Evolutionary conservation across 352 stramenopile genomes (phyloP).

Genomic region (Phytopythium delawarense): DNA sequence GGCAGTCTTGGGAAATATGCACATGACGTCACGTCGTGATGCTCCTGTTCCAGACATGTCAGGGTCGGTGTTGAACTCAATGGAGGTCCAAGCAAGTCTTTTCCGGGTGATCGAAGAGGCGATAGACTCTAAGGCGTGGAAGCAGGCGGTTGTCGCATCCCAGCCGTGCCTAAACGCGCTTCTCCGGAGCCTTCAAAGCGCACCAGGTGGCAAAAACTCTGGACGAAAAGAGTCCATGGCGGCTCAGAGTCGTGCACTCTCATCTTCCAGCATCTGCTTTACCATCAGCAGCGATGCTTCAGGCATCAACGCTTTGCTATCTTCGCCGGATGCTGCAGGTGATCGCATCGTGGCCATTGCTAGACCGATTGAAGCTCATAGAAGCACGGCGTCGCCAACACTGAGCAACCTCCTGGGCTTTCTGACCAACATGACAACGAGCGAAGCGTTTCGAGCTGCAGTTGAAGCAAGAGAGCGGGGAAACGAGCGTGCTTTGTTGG

Average conservation of each 20-base stretch:
- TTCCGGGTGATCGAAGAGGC: slow-evolving; percentile 40
- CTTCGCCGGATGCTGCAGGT: not conserved
- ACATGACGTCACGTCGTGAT: not conserved
- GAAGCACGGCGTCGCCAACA: not conserved
- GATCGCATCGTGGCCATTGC: slow-evolving; percentile 14
- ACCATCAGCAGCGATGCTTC: slow-evolving; percentile 40
- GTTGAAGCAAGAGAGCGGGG: slow-evolving; percentile 16
- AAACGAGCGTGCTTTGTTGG: not conserved
- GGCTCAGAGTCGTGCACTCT: slow-evolving; percentile 9
- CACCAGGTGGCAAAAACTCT: not conserved
- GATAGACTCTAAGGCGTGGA: slow-evolving; percentile 58
- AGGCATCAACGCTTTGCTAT: slow-evolving; percentile 21
- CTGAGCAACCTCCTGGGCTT: slow-evolving; percentile 47
- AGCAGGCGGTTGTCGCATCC: slow-evolving; percentile 25
- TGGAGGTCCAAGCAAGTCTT: slow-evolving; percentile 26
- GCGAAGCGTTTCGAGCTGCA: slow-evolving; percentile 15
- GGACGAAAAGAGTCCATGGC: not conserved
- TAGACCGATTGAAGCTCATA: slow-evolving; percentile 9
- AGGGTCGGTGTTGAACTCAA: not conserved
- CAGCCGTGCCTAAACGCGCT: slow-evolving; percentile 17
- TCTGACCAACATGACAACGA: slow-evolving; percentile 57
- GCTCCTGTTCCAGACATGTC: not conserved
- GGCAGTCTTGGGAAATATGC: not conserved
- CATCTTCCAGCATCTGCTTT: slow-evolving; percentile 46
- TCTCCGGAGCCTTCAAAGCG: slow-evolving; percentile 14